Percentiles rank a stretch among this genome's conserved stretches.
Evolutionary conservation across 2,329 filamentous ascomycete species (phyloP).

Genomic region (Phoma sp.): DNA sequence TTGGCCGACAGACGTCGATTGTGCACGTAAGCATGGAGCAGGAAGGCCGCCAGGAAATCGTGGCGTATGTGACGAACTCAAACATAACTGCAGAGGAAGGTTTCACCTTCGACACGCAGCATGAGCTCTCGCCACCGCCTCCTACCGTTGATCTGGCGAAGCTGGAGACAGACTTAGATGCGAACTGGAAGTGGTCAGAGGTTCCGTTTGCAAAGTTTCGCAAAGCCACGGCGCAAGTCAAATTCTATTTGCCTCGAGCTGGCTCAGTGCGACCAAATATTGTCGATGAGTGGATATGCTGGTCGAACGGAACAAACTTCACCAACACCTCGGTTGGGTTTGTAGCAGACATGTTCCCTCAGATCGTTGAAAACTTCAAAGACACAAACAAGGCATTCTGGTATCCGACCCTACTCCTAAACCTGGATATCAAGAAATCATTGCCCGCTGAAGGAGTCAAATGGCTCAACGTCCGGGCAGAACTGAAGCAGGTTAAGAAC

Average conservation of each 20-base stretch:
- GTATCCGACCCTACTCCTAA: slow-evolving; percentile 79
- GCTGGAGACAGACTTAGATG: slow-evolving; percentile 53
- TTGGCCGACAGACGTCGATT: slow-evolving; percentile 68
- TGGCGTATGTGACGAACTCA: slow-evolving; percentile 69
- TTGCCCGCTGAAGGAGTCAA: slow-evolving; percentile 72
- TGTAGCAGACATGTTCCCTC: slow-evolving; percentile 72
- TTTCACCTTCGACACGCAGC: slow-evolving; percentile 62
- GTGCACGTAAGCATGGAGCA: slow-evolving; percentile 68
- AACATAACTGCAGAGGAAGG: slow-evolving; percentile 67
- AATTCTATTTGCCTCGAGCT: slow-evolving; percentile 59
- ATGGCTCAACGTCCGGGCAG: slow-evolving; percentile 72
- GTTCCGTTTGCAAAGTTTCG: slow-evolving; percentile 56
- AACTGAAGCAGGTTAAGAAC: slow-evolving; percentile 70
- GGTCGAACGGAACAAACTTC: slow-evolving; percentile 66
- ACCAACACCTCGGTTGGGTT: slow-evolving; percentile 70
- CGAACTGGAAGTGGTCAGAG: slow-evolving; percentile 55
- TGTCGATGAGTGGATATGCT: slow-evolving; percentile 72
- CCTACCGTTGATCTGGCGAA: slow-evolving; percentile 52
- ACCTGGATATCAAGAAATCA: slow-evolving; percentile 77
- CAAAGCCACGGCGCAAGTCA: slow-evolving; percentile 59
- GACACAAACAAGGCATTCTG: slow-evolving; percentile 58
- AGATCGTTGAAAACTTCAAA: slow-evolving; percentile 62
- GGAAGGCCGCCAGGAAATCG: slow-evolving; percentile 64
- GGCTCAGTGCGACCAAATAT: slow-evolving; percentile 50
- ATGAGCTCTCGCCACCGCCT: slow-evolving; percentile 57